These are phyloP conservation scores for Trichosporon ovoides DNA, from an alignment of 1,284 basidiomycete genomes.

Conservation along the genomic window DNA sequence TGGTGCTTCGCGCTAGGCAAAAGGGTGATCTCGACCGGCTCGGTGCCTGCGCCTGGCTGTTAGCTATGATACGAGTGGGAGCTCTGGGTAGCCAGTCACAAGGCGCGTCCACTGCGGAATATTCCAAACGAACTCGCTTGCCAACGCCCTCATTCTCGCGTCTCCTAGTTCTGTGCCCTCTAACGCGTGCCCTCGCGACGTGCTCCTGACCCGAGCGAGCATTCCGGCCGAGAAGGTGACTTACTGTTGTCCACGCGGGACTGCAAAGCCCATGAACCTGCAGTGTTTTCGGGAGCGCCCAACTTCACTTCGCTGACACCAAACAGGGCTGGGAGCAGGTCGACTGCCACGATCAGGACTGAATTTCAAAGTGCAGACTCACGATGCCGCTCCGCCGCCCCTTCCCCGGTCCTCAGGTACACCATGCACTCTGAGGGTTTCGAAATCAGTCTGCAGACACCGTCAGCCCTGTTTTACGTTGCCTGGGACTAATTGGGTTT, in stretches of 20 bases:
- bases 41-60: background rate
- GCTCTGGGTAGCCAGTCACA: too few species aligned
- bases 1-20: constrained; percentile 57
- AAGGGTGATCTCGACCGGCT: constrained; percentile 39
- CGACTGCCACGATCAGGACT: constrained; percentile 50
- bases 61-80: too few species aligned
- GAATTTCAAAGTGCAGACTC: background rate
- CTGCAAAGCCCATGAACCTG: constrained; percentile 54
- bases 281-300: constrained; percentile 18
- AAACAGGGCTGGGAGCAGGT: constrained; percentile 64
- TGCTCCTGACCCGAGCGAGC: constrained; percentile 3
- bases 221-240: background rate
- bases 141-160: background rate
- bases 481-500: background rate
- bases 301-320: constrained; percentile 66
- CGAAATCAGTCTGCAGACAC: constrained; percentile 4
- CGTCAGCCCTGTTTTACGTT: background rate
- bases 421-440: constrained; percentile 20
- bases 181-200: background rate
- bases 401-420: constrained; percentile 7
- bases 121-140: too few species aligned
- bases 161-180: too few species aligned
- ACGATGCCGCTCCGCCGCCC: constrained; percentile 5
- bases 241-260: constrained; percentile 31
- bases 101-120: too few species aligned